Base-by-base conservation (phyloP, 2,329 filamentous ascomycete species). In the Pyricularia sp. region DNA sequence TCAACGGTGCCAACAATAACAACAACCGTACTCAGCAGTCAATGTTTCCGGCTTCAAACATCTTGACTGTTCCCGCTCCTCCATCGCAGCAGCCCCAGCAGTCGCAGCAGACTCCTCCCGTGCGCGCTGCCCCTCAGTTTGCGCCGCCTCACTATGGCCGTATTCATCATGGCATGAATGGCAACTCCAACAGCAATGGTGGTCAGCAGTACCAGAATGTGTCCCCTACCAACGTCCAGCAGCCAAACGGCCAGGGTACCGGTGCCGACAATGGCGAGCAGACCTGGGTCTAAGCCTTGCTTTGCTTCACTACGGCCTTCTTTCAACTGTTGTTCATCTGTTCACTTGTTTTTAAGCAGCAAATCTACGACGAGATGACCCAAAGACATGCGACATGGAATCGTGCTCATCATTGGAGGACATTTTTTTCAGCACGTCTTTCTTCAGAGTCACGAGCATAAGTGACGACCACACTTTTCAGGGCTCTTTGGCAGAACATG, bases 1-100 rank as follows among this genome's bases (percentile, higher is more conserved):
- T 78, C 33, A 78, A 76, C 30, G 72, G 73, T 33, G 68, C 69
- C 31, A 72, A 75, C 50, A 59, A 36, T 58, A 42, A 42, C 26
- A 26, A 23, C 33, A 79, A 77, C 55, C 79, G 80, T 33, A 75
- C 73, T 68, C 75, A 78, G 69, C 73, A 78, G 64, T 83, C 81
- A 31, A n/a, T 58, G 6, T 67, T 67, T 70, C 75, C 77, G 17
- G 73, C 74, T 28, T 77, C 73, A 69, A 71, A 72, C 30, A 73
- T 71, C 69, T 70, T 82, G 68, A 75, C 77, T 9, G 76, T 78
- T 20, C 71, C 79, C 68, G 71, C 73, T 55, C 71, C 55, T 12
- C 28, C 26, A 50, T 50, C 42, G 42, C 42, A 50, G n/a, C 17
- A 50, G 42, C 42, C 42, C 28, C 77, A 26, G 64, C 66, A 23